Base-by-base conservation (phyloP, 768 basidiomycete species). In the Tylopilus vinaceipallidus region DNA sequence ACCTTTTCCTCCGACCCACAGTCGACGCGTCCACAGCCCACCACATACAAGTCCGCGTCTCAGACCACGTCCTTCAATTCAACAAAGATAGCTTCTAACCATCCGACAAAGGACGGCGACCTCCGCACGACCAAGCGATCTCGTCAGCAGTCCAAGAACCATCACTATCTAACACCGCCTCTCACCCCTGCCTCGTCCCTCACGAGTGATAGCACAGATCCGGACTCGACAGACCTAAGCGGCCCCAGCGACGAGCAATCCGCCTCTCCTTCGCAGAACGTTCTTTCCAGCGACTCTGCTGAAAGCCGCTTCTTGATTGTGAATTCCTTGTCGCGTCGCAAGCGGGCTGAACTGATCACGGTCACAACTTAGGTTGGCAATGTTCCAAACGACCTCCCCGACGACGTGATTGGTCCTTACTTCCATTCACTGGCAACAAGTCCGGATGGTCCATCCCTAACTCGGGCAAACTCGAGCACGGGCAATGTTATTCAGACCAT, bases 151-250 rank as follows among this genome's bases (percentile, higher is more conserved):
- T 35, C 63, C 16, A 69, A 56, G 43, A 64, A 66, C 17, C 63
- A 68, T 22, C 60, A 67, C 20, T 71, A 83, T 36, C 72, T 86
- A 45, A 87, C 85, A 0, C 85, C 85, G 29, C 86, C 85, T 11
- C 75, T 88, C 37, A 87, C 86, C 1, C 86, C 86, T 1, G 82
- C 86, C 1, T 84, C 82, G 8, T 75, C 77, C 1, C 70, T 77
- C 55, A 71, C 64, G 48, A 68, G 67, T 32, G 73, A 75, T 32
- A 61, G 61, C 17, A 60, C 67, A 14, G 69, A 66, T 30, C 64
- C 70, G 26, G 69, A 69, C 24, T 62, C 59, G 36, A 54, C 66
- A 35, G 67, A 68, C 52, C 52, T 53, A n/a, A 55, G 16, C 33
- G 68, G 44, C 47, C 53, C 42, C 42, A 57, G 34, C 34, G 47